Base-by-base conservation (phyloP, 2,329 filamentous ascomycete species). In the Aotearoamyces nothofagi region DNA sequence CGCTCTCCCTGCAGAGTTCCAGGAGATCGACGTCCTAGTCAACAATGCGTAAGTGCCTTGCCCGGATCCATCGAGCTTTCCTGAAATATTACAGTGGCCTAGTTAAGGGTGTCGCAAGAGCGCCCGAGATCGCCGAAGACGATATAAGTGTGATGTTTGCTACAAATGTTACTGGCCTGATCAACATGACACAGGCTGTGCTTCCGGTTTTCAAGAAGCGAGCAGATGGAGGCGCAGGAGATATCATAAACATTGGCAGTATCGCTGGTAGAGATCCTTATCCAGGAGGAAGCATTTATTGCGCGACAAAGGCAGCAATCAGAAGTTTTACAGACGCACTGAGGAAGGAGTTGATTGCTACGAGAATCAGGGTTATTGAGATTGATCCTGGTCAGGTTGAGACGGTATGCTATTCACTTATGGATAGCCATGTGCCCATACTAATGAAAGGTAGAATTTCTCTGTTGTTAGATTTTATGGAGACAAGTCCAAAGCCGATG, bases 181-280 rank as follows among this genome's bases (percentile, higher is more conserved):
- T 98, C 60, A 81, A 87, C 61, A 82, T 96, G 78, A 96, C 90
- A 1, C 90, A 98, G 61, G 81, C 81, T 25, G 63, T 94, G 35
- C 57, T 96, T 11, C 73, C 80, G 29, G 74, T 84, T 50, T 92
- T 86, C 64, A 78, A 83, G 54, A 62, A 69, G 43, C 48, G 61
- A 39, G 36, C 56, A 13, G 66, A 87, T 32, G 77, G 79, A 34
- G 86, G 84, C 33, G 61, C 68, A 24, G 87, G 87, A 43, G 90
- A 96, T 51, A 86, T 98, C 51, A 92, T 98, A 59, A 96, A 94
- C 50, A 74, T 94, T 46, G 86, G 86, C 36, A 84, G 77, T 41
- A 86, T 93, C 47, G 86, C 86, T n/a, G 86, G 83, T 16, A 69
- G 84, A 24, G 84, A 92, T 43, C 68, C 81, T 8, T 94, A 93